Conservation (phyloP, 1,284 basidiomycete species). For the Pseudozyma thailandica region DNA sequence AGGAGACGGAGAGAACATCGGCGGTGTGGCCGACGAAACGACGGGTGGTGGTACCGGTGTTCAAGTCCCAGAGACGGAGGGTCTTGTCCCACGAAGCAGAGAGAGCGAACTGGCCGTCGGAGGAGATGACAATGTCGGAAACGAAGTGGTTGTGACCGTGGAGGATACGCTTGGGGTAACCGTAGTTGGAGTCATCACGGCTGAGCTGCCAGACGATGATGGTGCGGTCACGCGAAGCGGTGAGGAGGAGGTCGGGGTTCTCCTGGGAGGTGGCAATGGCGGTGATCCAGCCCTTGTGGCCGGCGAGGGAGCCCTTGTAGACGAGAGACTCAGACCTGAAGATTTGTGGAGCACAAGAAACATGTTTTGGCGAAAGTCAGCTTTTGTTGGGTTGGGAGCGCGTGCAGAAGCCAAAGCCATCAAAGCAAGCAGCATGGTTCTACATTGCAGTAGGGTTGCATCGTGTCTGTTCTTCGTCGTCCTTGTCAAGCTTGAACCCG, state of each 20-base stretch:
- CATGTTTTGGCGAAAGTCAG: slow-evolving; percentile 8
- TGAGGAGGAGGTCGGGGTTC: slow-evolving; percentile 96
- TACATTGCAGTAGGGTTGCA: neutral
- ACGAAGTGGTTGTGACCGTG: slow-evolving; percentile 99
- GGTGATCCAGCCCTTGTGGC: slow-evolving; percentile 92
- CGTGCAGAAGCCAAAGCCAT: neutral
- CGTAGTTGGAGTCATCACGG: slow-evolving; percentile 78
- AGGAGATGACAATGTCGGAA: slow-evolving; percentile 88
- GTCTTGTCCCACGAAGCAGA: slow-evolving; percentile 99
- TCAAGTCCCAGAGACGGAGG: slow-evolving; percentile 88
- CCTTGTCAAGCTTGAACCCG: too few relatives aligned
- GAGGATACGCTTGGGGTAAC: slow-evolving; percentile 83
- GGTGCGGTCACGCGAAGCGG: slow-evolving; percentile 98
- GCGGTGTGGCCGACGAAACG: slow-evolving; percentile 98
- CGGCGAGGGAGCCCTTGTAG: slow-evolving; percentile 76
- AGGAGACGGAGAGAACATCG: slow-evolving; percentile 83
- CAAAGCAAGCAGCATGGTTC: slow-evolving; percentile 1
- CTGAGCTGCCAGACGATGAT: slow-evolving; percentile 99
- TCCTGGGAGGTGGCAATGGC: slow-evolving; percentile 96
- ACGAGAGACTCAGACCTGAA: slow-evolving; percentile 60
- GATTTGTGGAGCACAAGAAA: neutral
- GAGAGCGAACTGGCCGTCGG: slow-evolving; percentile 98
- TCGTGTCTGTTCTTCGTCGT: too few relatives aligned
- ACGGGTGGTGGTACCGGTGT: slow-evolving; percentile 67
- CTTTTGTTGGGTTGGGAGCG: neutral